These are phyloP conservation scores for Neonectria ditissima DNA, from an alignment of 2,329 filamentous ascomycete genomes.

Conservation along the genomic window DNA sequence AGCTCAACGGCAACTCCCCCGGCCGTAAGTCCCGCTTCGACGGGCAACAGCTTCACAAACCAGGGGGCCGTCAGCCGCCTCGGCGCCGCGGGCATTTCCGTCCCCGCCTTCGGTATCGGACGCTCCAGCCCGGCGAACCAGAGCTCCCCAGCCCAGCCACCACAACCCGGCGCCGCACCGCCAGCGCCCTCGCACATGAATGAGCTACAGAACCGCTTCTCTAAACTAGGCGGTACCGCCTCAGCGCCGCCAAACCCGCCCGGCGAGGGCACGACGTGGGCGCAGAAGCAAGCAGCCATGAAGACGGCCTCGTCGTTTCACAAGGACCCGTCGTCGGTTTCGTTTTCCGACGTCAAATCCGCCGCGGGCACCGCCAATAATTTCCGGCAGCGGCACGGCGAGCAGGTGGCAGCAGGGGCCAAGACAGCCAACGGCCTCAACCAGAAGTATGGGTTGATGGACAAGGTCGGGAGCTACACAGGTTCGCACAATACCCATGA, in stretches of 20 bases:
- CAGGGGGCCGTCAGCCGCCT: conserved; percentile 74
- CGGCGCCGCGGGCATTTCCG: conserved; percentile 79
- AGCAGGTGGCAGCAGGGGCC: conserved; percentile 72
- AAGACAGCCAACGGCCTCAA: conserved; percentile 68
- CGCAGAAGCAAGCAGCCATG: conserved; percentile 73
- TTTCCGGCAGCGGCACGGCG: conserved; percentile 77
- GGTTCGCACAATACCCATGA: conserved; percentile 34
- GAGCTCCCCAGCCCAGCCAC: conserved; percentile 43
- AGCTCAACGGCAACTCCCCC: conserved; percentile 40
- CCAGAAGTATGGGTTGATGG: conserved; percentile 69
- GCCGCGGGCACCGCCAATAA: conserved; percentile 73
- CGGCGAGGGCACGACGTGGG: conserved; percentile 69
- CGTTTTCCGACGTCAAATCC: conserved; percentile 66
- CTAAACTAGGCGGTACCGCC: conserved; percentile 60
- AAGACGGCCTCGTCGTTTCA: conserved; percentile 70
- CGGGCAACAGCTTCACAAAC: conserved; percentile 55
- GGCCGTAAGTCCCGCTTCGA: conserved; percentile 38
- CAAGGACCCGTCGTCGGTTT: conserved; percentile 71
- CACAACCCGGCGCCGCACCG: conserved; percentile 38
- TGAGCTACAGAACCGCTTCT: conserved; percentile 77
- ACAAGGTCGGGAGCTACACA: conserved; percentile 50
- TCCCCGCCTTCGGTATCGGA: conserved; percentile 82
- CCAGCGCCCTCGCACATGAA: conserved; percentile 61
- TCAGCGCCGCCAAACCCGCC: conserved; percentile 41
- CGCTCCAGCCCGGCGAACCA: conserved; percentile 46